Conservation (phyloP, 2,329 filamentous ascomycete genomes). For the Bimuria novae-zelandiae region DNA sequence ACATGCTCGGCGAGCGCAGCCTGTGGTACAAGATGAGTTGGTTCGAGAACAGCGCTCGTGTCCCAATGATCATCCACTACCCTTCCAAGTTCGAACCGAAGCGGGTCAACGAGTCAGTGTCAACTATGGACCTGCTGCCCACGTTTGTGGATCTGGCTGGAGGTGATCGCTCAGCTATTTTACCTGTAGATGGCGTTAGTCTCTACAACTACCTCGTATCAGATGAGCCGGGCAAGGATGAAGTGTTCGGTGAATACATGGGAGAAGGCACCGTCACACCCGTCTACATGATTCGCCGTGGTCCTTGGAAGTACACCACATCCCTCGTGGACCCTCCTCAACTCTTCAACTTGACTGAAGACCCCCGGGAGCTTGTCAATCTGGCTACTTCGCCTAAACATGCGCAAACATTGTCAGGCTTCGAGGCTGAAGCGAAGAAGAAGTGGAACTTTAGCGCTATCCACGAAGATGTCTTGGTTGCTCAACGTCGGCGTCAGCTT, state of each 20-base stretch:
- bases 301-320: conserved; percentile 87
- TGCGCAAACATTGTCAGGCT: conserved; percentile 58
- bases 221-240: conserved; percentile 69
- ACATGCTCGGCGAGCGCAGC: conserved; percentile 92
- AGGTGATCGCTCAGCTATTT: conserved; percentile 66
- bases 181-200: conserved; percentile 87
- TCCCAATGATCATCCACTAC: conserved; percentile 83
- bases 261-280: conserved; percentile 89
- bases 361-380: conserved; percentile 79
- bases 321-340: conserved; percentile 84
- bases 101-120: conserved; percentile 81
- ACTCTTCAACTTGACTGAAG: conserved; percentile 76
- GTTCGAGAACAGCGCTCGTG: conserved; percentile 88
- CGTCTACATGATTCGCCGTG: conserved; percentile 91
- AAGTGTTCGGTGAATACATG: conserved; percentile 93
- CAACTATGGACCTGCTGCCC: conserved; percentile 86
- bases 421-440: conserved; percentile 71
- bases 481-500: conserved; percentile 77
- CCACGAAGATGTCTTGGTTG: conserved; percentile 72
- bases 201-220: conserved; percentile 53
- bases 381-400: conserved; percentile 56
- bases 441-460: conserved; percentile 85
- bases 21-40: conserved; percentile 99
- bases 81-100: conserved; percentile 75
- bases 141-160: conserved; percentile 85